Percentiles rank a stretch among this genome's conserved stretches.
phyloP scores from a whole-genome alignment of 108 stramenopile species.

The Conticribra guillardii region DNA sequence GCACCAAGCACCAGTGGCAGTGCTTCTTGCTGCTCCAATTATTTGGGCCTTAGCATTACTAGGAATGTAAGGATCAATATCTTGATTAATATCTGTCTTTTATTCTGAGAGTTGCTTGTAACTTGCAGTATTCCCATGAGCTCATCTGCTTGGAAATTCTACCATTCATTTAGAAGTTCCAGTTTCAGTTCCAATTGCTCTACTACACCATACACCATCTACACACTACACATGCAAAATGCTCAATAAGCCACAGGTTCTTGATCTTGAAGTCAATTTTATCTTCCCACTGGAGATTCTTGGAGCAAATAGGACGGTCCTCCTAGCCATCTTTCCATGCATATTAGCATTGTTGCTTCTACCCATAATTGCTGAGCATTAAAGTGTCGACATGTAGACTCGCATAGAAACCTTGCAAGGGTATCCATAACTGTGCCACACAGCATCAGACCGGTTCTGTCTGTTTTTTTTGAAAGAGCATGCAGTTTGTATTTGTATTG shows the following conservation, averaged over 20 bases:
- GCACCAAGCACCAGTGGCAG: too few species aligned
- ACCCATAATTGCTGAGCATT: constrained; percentile 39
- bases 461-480: constrained; percentile 20
- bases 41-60: constrained; percentile 42
- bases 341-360: constrained; percentile 25
- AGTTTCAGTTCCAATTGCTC: constrained; percentile 14
- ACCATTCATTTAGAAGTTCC: constrained; percentile 23
- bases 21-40: constrained; percentile 61
- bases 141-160: constrained; percentile 10
- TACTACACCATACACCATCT: too few species aligned
- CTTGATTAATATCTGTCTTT: constrained; percentile 24
- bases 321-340: constrained; percentile 46
- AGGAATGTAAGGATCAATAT: constrained; percentile 40
- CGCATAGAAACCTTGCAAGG: constrained; percentile 24
- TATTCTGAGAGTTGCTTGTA: constrained; percentile 33
- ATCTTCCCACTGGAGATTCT: neutral
- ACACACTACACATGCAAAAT: too few species aligned
- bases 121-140: constrained; percentile 2
- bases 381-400: constrained; percentile 6
- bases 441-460: constrained; percentile 13
- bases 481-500: constrained; percentile 48
- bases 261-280: constrained; percentile 11
- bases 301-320: constrained; percentile 34
- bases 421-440: constrained; percentile 15
- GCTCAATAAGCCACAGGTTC: constrained; percentile 31